Base-by-base conservation (phyloP, 257 asterid species). In the Mitragyna speciosa region DNA sequence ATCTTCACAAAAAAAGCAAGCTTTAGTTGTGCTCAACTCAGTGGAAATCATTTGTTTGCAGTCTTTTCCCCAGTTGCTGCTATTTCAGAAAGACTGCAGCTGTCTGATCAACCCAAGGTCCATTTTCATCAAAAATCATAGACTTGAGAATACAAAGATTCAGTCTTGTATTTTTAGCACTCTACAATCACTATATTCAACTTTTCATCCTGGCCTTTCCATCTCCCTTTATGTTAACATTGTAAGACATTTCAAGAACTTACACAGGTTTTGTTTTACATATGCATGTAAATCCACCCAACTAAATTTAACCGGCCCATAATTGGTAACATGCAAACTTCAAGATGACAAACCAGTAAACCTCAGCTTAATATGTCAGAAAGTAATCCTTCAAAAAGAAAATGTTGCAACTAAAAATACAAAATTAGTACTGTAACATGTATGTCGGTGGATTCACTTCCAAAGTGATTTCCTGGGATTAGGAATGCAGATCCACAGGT, bases 391-490 rank as follows among this genome's bases (percentile, higher is more conserved):
- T 43, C 20, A 15, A 26, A 31, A 41, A 64, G 17, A 11, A 36
- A n/a, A 69, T 75, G 47, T n/a, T 36, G 20, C 56, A 76, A 22
- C 45, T 24, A 31, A 59, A 12, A 41, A 59, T 41, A 61, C 45
- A 52, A 61, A 61, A 69, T 76, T 41, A 51, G 72, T 22, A 43
- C 43, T 59, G 45, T 15, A 58, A 17, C 78, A 58, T 56, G 17
- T 14, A 16, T n/a, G n/a, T 26, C 19, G n/a, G 1, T 12, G 69
- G 56, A 75, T 56, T 75, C 71, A 59, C 43, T 41, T 41, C 45
- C 45, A 75, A 63, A 58, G 70, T 61, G 41, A 75, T 75, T n/a
- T 75, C 70, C 58, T n/a, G 59, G 79, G 71, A 76, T 41, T 75
- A 75, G 71, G 61, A 24, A n/a, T 59, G 79, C 59, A 76, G 71